These are phyloP conservation scores for Aspergillus ellipticus DNA, from an alignment of 495 filamentous ascomycete species.

Conservation along the genomic window DNA sequence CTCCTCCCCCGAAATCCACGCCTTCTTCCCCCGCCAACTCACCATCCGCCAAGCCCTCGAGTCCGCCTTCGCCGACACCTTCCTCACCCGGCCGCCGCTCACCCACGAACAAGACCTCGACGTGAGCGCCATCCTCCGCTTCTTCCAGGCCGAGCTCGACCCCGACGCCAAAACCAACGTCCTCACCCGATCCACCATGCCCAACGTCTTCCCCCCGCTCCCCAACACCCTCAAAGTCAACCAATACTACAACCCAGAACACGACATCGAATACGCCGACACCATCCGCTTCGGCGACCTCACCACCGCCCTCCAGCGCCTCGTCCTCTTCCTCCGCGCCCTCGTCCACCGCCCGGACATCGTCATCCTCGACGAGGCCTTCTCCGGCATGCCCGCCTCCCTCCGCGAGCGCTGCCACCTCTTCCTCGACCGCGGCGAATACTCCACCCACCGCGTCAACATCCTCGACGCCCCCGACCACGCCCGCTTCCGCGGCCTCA, in stretches of 20 bases:
- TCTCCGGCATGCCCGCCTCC: conserved; percentile 79
- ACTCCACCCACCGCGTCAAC: conserved; percentile 2
- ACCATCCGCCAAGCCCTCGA: conserved; percentile 72
- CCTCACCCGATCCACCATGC: too few relatives aligned
- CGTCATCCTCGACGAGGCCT: conserved; percentile 88
- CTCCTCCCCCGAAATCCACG: conserved; percentile 88
- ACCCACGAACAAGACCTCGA: conserved; percentile 47
- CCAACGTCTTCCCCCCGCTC: conserved; percentile 10
- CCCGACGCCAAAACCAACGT: conserved; percentile 32
- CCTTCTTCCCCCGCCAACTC: conserved; percentile 80
- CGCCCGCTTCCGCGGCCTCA: conserved; percentile 36
- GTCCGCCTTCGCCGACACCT: conserved; percentile 87
- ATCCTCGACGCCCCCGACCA: neutral
- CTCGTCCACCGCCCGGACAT: conserved; percentile 80
- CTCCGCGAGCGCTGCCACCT: conserved; percentile 80
- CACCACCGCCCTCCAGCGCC: conserved; percentile 72
- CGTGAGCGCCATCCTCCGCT: conserved; percentile 63
- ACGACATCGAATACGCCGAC: conserved; percentile 63
- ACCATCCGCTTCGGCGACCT: conserved; percentile 67
- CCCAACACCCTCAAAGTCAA: neutral
- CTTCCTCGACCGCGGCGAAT: conserved; percentile 66
- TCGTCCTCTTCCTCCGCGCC: conserved; percentile 81
- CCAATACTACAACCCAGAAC: conserved; percentile 20
- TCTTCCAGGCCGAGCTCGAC: conserved; percentile 73
- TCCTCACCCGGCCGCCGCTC: conserved; percentile 63